Evolutionary conservation across 441 rosid species (phyloP).

Genomic region (Erodium trifolium): DNA sequence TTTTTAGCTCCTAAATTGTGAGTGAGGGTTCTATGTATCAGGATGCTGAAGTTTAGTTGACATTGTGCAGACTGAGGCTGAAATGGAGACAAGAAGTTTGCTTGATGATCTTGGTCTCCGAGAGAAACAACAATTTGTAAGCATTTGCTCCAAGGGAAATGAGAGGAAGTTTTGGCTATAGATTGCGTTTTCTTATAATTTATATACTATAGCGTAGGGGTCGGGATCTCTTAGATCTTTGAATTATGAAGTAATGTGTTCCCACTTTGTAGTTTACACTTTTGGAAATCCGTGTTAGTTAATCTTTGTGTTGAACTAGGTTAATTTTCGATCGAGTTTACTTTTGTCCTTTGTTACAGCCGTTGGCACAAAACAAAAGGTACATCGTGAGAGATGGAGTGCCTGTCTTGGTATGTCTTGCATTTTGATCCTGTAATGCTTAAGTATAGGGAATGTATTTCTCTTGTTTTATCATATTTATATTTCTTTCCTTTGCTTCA

Average conservation of each 20-base stretch:
- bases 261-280: slow-evolving; percentile 8
- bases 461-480: background rate
- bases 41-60: slow-evolving; percentile 10
- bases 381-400: slow-evolving; percentile 67
- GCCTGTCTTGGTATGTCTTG: slow-evolving; percentile 59
- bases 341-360: slow-evolving; percentile 41
- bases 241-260: background rate
- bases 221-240: background rate
- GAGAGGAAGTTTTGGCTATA: background rate
- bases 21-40: background rate
- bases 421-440: slow-evolving; percentile 14
- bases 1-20: background rate
- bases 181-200: background rate
- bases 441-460: background rate
- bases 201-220: background rate
- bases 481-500: slow-evolving; percentile 10
- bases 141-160: slow-evolving; percentile 19
- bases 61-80: slow-evolving; percentile 64
- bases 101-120: slow-evolving; percentile 73
- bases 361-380: slow-evolving; percentile 64
- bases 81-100: slow-evolving; percentile 58
- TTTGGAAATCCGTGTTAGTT: background rate
- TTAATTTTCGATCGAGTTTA: slow-evolving; percentile 10
- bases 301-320: background rate
- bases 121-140: slow-evolving; percentile 77